Evolutionary conservation across 805 yeast species (phyloP).

Genomic region (Gaillardinia entomophila): DNA sequence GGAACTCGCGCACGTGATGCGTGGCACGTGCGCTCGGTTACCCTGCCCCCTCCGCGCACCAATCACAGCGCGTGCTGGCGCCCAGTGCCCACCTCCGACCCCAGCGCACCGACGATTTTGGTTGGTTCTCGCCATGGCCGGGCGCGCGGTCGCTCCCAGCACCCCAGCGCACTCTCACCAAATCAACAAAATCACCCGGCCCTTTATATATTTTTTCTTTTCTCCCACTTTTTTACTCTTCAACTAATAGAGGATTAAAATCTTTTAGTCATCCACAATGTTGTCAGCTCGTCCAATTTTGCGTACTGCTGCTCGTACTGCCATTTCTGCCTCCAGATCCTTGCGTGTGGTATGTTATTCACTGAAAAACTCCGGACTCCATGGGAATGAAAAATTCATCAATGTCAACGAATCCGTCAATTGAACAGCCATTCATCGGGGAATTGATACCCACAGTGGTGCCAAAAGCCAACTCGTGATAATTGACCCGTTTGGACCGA

Average conservation of each 20-base stretch:
- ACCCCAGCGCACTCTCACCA: neutral
- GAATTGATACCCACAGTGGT: too few species aligned
- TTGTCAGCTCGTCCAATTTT: slow-evolving; percentile 81
- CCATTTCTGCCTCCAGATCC: slow-evolving; percentile 34
- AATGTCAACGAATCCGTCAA: too few species aligned
- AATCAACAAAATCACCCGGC: neutral
- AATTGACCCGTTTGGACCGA: too few species aligned
- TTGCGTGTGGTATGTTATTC: slow-evolving; percentile 28
- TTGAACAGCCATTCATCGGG: too few species aligned
- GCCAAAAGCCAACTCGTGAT: too few species aligned
- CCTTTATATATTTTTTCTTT: neutral
- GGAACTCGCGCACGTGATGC: neutral
- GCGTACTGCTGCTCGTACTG: slow-evolving; percentile 81
- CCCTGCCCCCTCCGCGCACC: neutral
- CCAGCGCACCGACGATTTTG: neutral
- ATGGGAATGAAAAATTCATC: too few species aligned
- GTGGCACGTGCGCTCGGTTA: slow-evolving; percentile 6
- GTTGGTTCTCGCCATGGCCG: neutral
- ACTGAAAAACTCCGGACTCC: too few species aligned
- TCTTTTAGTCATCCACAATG: slow-evolving; percentile 43
- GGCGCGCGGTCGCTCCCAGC: neutral
- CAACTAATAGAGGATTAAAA: slow-evolving; percentile 13
- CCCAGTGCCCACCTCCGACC: neutral
- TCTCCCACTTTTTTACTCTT: slow-evolving; percentile 1
- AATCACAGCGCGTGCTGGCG: slow-evolving; percentile 2